A percentile compares a stretch with the other conserved stretches of the same genome.
phyloP scores from a whole-genome alignment of 139 green algal genomes.

The Chlorella vulgaris region DNA sequence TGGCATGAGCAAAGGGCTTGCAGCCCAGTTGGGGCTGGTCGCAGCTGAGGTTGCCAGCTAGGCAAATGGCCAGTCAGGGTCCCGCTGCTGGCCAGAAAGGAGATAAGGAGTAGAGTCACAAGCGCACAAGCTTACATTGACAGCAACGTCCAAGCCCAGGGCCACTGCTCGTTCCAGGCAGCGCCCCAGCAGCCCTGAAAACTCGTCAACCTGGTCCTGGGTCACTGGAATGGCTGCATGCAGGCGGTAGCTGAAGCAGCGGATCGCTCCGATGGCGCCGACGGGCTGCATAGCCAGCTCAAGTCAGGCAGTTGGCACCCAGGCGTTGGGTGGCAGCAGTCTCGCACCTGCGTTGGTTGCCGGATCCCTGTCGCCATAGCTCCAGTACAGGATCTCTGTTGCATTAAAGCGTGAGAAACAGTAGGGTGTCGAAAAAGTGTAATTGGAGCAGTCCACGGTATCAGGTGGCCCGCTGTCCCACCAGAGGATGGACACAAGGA shows the following conservation, averaged over 20 bases:
- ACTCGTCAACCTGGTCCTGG: neutral
- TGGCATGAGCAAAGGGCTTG: neutral
- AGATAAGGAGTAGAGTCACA: no score
- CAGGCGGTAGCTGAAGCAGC: neutral
- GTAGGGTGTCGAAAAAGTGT: constrained; percentile 7
- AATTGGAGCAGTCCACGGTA: constrained; percentile 11
- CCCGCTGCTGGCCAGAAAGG: no score
- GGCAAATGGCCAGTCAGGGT: no score
- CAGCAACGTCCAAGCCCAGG: neutral
- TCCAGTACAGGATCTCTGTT: neutral
- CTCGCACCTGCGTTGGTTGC: neutral
- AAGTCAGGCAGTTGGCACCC: no score
- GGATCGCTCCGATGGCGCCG: neutral
- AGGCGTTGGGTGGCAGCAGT: no score
- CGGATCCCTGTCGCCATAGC: neutral
- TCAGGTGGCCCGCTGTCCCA: constrained; percentile 17
- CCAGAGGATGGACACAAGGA: constrained; percentile 16
- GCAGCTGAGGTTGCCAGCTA: no score
- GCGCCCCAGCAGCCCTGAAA: neutral
- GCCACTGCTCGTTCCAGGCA: constrained; percentile 16
- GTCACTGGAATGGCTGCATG: neutral
- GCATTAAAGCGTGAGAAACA: constrained; percentile 21
- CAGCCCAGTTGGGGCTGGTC: no score
- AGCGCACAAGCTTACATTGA: no score
- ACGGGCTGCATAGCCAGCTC: no score